These are phyloP conservation scores for Serendipita indica DNA, from an alignment of 768 basidiomycete species.

Conservation along the genomic window DNA sequence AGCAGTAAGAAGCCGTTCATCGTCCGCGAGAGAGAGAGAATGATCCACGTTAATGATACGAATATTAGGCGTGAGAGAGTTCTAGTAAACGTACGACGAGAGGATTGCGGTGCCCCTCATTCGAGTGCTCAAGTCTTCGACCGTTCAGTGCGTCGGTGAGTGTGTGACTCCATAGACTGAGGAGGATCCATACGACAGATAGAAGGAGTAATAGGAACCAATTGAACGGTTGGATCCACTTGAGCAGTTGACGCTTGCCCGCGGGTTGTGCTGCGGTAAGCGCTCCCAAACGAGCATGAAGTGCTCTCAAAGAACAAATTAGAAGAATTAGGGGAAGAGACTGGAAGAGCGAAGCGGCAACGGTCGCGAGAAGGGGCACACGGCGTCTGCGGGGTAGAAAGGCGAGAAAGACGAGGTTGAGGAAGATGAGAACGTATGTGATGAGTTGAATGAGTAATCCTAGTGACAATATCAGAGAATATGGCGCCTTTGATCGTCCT, in stretches of 20 bases:
- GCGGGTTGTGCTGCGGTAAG: not conserved
- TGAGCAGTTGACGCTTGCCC: not conserved
- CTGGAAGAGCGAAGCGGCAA: not conserved
- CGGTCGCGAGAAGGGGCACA: not conserved
- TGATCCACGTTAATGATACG: not conserved
- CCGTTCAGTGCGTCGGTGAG: slow-evolving; percentile 2
- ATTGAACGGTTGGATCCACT: not conserved
- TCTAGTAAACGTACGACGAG: not conserved
- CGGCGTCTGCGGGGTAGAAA: not conserved
- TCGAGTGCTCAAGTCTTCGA: not conserved
- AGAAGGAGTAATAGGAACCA: not conserved
- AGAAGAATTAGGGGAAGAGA: not conserved
- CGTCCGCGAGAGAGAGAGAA: not conserved
- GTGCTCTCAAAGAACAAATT: not conserved
- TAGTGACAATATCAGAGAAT: not conserved
- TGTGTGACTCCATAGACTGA: not conserved
- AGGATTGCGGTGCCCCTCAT: not conserved
- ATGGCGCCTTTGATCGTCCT: not conserved
- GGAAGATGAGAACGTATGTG: not conserved
- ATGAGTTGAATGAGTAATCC: not conserved
- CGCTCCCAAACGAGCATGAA: not conserved
- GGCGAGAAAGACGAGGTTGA: not conserved
- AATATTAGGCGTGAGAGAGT: not conserved
- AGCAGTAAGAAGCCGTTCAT: slow-evolving; percentile 3
- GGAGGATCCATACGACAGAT: not conserved